These are phyloP conservation scores for Zarea fungicola DNA, from an alignment of 2,329 filamentous ascomycete species.

Conservation along the genomic window DNA sequence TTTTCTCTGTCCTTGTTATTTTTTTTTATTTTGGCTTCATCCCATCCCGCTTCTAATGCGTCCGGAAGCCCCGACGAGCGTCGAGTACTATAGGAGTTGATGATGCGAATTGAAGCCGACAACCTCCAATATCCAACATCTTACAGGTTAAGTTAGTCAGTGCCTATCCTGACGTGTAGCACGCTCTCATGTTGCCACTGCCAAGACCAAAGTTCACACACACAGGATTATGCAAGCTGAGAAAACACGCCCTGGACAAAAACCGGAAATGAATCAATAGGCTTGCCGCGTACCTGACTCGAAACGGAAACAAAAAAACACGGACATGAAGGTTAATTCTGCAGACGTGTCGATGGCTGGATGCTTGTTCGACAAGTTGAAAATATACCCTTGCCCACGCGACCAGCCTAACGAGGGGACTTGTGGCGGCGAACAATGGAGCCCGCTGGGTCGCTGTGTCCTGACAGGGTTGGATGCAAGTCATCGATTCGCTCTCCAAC, in stretches of 20 bases:
- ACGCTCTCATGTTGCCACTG: not conserved
- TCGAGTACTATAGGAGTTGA: too few species aligned
- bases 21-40: not conserved
- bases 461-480: constrained; percentile 9
- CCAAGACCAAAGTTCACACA: constrained; percentile 11
- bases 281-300: constrained; percentile 8
- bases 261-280: constrained; percentile 5
- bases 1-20: not conserved
- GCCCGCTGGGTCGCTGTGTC: constrained; percentile 7
- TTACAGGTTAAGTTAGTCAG: too few species aligned
- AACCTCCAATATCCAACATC: too few species aligned
- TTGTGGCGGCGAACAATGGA: constrained; percentile 7
- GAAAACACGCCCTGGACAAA: constrained; percentile 3
- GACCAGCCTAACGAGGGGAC: constrained; percentile 4
- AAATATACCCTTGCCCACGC: constrained; percentile 11
- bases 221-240: not conserved
- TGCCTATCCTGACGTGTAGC: too few species aligned
- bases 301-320: not conserved
- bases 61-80: constrained; percentile 6
- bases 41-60: not conserved
- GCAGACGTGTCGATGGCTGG: not conserved
- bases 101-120: too few species aligned
- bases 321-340: not conserved
- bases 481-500: constrained; percentile 14
- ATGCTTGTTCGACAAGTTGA: not conserved